phyloP scores from a whole-genome alignment of 495 filamentous ascomycete genomes.

The Annulohypoxylon stygium region DNA sequence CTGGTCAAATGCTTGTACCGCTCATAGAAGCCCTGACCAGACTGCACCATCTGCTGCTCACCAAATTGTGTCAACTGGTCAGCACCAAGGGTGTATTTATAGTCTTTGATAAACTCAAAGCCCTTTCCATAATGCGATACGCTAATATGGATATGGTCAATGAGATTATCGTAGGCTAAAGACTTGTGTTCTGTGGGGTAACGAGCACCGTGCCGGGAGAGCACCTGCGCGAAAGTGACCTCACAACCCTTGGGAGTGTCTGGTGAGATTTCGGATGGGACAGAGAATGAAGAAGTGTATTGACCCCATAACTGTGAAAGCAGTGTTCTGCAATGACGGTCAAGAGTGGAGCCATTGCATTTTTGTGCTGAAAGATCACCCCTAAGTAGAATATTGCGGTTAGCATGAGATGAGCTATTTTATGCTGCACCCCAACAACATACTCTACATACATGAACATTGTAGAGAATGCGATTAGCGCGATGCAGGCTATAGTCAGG shows the following conservation, averaged over 20 bases:
- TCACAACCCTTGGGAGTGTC: constrained; percentile 72
- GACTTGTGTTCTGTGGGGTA: constrained; percentile 78
- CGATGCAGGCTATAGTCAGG: constrained; percentile 18
- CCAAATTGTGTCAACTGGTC: constrained; percentile 82
- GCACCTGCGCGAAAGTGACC: constrained; percentile 80
- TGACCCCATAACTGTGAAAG: constrained; percentile 85
- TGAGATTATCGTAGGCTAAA: constrained; percentile 64
- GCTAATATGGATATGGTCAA: constrained; percentile 71
- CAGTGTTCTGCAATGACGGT: constrained; percentile 66
- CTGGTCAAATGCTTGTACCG: constrained; percentile 73
- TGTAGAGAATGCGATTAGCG: constrained; percentile 28
- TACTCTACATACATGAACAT: constrained; percentile 40
- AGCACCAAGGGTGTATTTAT: constrained; percentile 78
- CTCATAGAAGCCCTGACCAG: constrained; percentile 78
- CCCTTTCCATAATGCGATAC: constrained; percentile 68
- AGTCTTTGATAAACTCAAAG: constrained; percentile 74
- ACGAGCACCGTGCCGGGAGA: constrained; percentile 87
- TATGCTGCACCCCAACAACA: constrained; percentile 22
- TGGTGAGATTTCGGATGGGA: constrained; percentile 71
- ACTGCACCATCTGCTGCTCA: constrained; percentile 77
- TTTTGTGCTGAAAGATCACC: constrained; percentile 38
- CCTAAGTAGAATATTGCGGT: constrained; percentile 34
- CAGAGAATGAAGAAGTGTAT: constrained; percentile 84
- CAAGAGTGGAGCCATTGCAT: constrained; percentile 72
- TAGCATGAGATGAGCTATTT: constrained; percentile 40